Base-by-base conservation (phyloP, 2,329 filamentous ascomycete genomes). In the Tricladium varicosporioides region DNA sequence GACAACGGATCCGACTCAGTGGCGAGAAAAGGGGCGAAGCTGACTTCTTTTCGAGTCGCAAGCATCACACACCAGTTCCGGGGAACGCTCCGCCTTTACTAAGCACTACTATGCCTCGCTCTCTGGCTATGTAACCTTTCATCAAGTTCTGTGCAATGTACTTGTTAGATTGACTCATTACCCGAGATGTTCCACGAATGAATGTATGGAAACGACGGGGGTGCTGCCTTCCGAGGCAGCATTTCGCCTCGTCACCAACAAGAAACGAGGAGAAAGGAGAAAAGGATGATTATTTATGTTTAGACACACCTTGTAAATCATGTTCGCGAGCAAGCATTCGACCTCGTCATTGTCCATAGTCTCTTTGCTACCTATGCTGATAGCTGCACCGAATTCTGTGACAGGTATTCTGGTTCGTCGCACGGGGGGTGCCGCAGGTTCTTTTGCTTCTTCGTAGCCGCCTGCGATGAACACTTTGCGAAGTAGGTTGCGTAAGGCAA, bases 81-180 rank as follows among this genome's bases (percentile, higher is more conserved):
- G 95, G 94, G 69, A 99, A 99, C 1, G 94, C 93, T 43, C 90
- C 91, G 57, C 83, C 89, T 74, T 97, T 97, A 73, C 91, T 97
- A 56, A 99, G 76, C 16, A 99, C 94, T 27, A 99, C 89, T 64
- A 92, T 92, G 33, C 88, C 89, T 65, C 89, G 85, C 65, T 96
- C 92, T 54, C 93, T 88, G 32, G 93, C 88, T 65, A 99, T 99
- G 74, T 99, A 99, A 43, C 95, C 94, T 75, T 97, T 99, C 90
- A 99, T 96, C 50, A 72, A 63, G 55, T 67, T 71, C 70, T 72
- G 50, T 32, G 32, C 14, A 45, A 18, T n/a, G 32, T 43, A 16
- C 22, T 46, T 11, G 31, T 19, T 48, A 16, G 22, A 11, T 58
- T 52, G 52, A 58, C 33, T 58, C 52, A 58, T 52, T 36, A 50